Percentiles rank a stretch among this genome's conserved stretches.
Evolutionary conservation across 2,329 filamentous ascomycete species (phyloP).

Genomic region (Cyphellophora europaea): DNA sequence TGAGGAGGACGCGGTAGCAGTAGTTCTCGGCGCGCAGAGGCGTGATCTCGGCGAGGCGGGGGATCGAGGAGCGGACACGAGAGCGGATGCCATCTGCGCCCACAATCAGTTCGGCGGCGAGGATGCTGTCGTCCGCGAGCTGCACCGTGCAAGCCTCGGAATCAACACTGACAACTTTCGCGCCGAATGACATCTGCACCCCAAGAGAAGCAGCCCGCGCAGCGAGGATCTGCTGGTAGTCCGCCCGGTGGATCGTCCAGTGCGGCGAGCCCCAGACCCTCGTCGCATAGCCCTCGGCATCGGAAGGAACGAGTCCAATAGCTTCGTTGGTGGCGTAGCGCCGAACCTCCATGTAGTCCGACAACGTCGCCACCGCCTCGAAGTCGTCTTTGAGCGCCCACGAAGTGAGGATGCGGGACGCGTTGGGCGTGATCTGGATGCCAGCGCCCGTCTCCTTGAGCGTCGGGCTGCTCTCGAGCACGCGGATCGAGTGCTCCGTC

Average conservation of each 20-base stretch:
- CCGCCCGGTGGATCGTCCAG: slow-evolving; percentile 40
- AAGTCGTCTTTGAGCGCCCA: slow-evolving; percentile 9
- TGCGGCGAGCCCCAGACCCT: slow-evolving; percentile 35
- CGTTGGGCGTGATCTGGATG: slow-evolving; percentile 20
- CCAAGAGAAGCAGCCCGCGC: slow-evolving; percentile 30
- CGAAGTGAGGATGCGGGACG: slow-evolving; percentile 11
- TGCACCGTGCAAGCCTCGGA: neutral
- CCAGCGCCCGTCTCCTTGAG: slow-evolving; percentile 18
- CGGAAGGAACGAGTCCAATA: slow-evolving; percentile 40
- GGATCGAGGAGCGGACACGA: slow-evolving; percentile 33
- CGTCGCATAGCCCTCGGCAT: slow-evolving; percentile 41
- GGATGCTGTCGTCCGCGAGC: slow-evolving; percentile 32
- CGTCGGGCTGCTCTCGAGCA: slow-evolving; percentile 20
- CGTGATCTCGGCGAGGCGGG: slow-evolving; percentile 33
- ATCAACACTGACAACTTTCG: slow-evolving; percentile 10
- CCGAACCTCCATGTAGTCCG: slow-evolving; percentile 24
- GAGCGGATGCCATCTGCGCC: slow-evolving; percentile 43
- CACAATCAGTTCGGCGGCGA: too few species aligned
- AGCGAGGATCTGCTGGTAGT: slow-evolving; percentile 36
- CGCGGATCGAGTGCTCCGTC: slow-evolving; percentile 20
- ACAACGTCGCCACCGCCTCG: slow-evolving; percentile 21
- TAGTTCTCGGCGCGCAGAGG: slow-evolving; percentile 46
- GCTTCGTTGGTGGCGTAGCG: slow-evolving; percentile 22
- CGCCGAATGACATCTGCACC: slow-evolving; percentile 24
- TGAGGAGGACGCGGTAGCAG: slow-evolving; percentile 45